Percentiles rank a stretch among this genome's conserved stretches.
These are phyloP conservation scores for Cyberlindnera mississippiensis DNA, from an alignment of 805 yeast genomes.

Conservation along the genomic window DNA sequence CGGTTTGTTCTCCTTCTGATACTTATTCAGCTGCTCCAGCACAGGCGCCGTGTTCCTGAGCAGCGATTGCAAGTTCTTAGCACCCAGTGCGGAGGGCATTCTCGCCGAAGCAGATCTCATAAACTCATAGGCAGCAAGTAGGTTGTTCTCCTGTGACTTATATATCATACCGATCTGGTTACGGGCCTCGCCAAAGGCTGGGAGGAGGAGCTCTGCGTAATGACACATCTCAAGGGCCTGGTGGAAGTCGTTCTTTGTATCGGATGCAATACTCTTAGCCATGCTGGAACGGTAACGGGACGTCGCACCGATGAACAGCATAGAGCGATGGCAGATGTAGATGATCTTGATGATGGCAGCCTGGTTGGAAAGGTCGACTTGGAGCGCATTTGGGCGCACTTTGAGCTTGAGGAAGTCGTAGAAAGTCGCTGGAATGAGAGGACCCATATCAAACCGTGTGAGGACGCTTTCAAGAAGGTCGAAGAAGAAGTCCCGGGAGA, in stretches of 20 bases:
- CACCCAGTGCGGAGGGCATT: slow-evolving; percentile 36
- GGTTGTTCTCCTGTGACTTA: slow-evolving; percentile 31
- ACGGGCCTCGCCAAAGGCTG: slow-evolving; percentile 65
- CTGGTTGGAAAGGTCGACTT: slow-evolving; percentile 12
- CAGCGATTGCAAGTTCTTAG: slow-evolving; percentile 32
- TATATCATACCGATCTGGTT: slow-evolving; percentile 56
- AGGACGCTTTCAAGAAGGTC: slow-evolving; percentile 38
- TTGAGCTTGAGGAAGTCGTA: slow-evolving; percentile 13
- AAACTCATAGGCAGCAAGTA: slow-evolving; percentile 39
- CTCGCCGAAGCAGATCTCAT: slow-evolving; percentile 42
- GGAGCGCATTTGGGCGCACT: slow-evolving; percentile 8
- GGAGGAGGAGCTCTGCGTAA: slow-evolving; percentile 52
- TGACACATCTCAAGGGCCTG: slow-evolving; percentile 46
- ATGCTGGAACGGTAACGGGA: slow-evolving; percentile 50
- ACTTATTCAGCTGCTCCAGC: slow-evolving; percentile 27
- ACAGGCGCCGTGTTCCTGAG: slow-evolving; percentile 29
- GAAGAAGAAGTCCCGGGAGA: slow-evolving; percentile 45
- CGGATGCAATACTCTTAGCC: slow-evolving; percentile 30
- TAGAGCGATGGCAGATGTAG: slow-evolving; percentile 44
- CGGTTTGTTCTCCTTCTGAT: slow-evolving; percentile 16
- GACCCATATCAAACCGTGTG: slow-evolving; percentile 35
- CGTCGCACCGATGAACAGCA: slow-evolving; percentile 53
- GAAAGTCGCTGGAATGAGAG: slow-evolving; percentile 19
- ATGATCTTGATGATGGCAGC: slow-evolving; percentile 27
- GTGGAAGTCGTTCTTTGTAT: slow-evolving; percentile 38